Evolutionary conservation across 2,329 filamentous ascomycete species (phyloP), one percentile per base, ranked within the genome.

Genomic region (Monilinia fructicola): DNA sequence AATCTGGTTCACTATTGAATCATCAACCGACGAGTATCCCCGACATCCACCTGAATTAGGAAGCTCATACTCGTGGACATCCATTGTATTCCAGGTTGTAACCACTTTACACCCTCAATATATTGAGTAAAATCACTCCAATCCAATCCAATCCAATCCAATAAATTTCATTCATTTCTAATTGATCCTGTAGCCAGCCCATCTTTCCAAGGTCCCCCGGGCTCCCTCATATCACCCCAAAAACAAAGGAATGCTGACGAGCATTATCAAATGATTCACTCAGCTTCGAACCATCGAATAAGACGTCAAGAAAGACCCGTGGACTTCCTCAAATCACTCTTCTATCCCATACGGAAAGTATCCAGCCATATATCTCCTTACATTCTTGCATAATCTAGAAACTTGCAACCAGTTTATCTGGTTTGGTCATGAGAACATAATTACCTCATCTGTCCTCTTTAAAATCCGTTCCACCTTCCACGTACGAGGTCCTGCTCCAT

Each of bases 11-110:
- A 61, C 54, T 23, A n/a, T n/a, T 16, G 31, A 65, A 46, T 54
- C 46, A 52, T 35, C 35, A 60, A 58, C 54, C 35, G 63, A 65
- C 26, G 28, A 65, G 60, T 60, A 35, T 58, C 42, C 38, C 63
- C 63, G 63, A 60, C 35, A 23, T 65, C 54, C n/a, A 59, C 31
- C 63, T 58, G 26, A 28, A 65, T 50, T 65, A 65, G 63, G 63
- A 65, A 65, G 63, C 63, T 60, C 63, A 35, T 35, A 35, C 31
- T 35, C 31, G 31, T 35, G 31, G 31, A 4, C 31, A 35, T 6
- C 31, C 31, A 35, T 35, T 35, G 31, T 6, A 35, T 35, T n/a
- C n/a, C n/a, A n/a, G n/a, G n/a, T n/a, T 6, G 31, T 35, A 35
- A 60, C 42, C 42, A 35, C 28, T 60, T 60, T 48, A 23, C 21